These are phyloP conservation scores for Mrakia frigida DNA, from an alignment of 768 basidiomycete species.

Conservation along the genomic window DNA sequence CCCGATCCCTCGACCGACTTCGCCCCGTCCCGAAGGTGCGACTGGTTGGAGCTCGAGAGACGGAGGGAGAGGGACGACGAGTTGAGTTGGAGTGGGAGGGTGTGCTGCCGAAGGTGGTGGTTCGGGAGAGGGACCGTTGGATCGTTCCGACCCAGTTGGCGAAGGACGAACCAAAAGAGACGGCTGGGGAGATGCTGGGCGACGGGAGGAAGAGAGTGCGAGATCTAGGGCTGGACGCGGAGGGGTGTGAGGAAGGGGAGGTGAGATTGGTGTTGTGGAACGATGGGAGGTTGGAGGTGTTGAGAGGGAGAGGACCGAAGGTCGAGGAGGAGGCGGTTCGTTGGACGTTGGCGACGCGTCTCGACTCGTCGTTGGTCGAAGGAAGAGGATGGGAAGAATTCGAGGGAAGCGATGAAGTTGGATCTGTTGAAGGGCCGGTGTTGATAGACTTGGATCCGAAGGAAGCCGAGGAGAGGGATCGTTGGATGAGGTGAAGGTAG, in stretches of 20 bases:
- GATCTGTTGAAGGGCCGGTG: not conserved
- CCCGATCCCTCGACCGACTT: not conserved
- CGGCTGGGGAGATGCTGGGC: not conserved
- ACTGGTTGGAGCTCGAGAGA: not conserved
- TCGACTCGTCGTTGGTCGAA: too few relatives aligned
- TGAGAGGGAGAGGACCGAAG: not conserved
- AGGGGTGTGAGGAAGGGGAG: too few relatives aligned
- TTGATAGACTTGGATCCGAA: not conserved
- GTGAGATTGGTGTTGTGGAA: not conserved
- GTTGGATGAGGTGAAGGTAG: not conserved
- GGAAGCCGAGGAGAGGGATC: not conserved
- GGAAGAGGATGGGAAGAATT: not conserved
- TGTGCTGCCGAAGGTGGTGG: not conserved
- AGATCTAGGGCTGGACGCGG: too few relatives aligned
- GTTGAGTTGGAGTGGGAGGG: not conserved
- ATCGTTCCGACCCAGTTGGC: not conserved
- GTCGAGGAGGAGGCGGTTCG: not conserved
- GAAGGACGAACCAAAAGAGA: not conserved
- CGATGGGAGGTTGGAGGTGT: not conserved
- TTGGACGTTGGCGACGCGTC: too few relatives aligned
- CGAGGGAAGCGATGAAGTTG: not conserved
- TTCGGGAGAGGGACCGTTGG: not conserved
- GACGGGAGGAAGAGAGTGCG: not conserved
- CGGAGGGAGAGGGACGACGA: not conserved
- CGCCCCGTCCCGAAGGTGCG: not conserved